phyloP scores from a whole-genome alignment of 2,329 filamentous ascomycete species.

The Ramularia endophylla region DNA sequence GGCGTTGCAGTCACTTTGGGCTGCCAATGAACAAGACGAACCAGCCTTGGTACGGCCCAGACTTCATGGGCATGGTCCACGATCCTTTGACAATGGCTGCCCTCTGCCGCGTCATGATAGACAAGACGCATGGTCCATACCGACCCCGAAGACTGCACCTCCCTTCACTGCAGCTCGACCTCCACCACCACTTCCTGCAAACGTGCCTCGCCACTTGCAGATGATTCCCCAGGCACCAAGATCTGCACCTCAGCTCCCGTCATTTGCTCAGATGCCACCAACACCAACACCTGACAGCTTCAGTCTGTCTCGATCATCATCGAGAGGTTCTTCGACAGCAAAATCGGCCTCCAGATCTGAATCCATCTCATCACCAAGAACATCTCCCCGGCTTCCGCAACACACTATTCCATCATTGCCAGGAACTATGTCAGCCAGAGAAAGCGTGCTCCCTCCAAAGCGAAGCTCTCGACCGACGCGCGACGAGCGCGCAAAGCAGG shows the following conservation, averaged over 20 bases:
- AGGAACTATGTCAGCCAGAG: slow-evolving; percentile 20
- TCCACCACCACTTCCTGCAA: slow-evolving; percentile 4
- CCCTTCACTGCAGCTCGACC: slow-evolving; percentile 1
- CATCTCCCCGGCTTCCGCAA: not conserved
- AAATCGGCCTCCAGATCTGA: too few species aligned
- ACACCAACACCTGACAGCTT: slow-evolving; percentile 9
- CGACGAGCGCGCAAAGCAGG: not conserved
- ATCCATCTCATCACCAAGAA: too few species aligned
- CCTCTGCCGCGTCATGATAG: not conserved
- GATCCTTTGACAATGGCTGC: not conserved
- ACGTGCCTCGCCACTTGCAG: too few species aligned
- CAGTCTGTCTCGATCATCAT: slow-evolving; percentile 1
- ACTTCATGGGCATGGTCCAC: not conserved
- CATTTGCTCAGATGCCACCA: slow-evolving; percentile 10
- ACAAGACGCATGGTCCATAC: not conserved
- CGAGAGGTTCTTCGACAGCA: not conserved
- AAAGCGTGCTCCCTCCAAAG: slow-evolving; percentile 1
- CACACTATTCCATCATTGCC: slow-evolving; percentile 12
- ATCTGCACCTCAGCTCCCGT: slow-evolving; percentile 5
- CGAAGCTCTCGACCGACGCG: not conserved
- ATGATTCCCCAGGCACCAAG: slow-evolving; percentile 8
- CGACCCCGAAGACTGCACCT: not conserved
- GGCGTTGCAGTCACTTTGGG: slow-evolving; percentile 6
- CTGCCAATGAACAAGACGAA: not conserved
- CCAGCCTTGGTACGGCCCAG: not conserved